Evolutionary conservation across 2,329 filamentous ascomycete genomes (phyloP), one percentile per base, ranked within the genome.

Genomic region (Orbilia quercus): DNA sequence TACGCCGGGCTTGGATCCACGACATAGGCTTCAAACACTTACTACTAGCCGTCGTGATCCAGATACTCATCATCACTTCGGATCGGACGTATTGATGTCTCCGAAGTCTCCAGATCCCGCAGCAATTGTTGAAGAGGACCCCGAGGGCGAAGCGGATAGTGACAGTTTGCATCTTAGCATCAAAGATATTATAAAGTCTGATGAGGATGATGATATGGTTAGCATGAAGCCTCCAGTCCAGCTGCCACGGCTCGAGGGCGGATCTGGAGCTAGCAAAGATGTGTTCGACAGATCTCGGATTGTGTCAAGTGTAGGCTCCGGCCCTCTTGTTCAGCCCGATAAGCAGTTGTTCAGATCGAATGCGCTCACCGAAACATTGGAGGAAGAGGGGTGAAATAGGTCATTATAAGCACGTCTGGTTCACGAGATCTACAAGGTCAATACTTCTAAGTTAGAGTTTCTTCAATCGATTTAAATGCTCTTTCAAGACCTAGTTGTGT

Each of bases 31-130:
- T 4, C 44, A 57, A 14, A 40, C 25, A 5, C 18, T 55, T 20
- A 42, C 60, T 5, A 64, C 16, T 11, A 65, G 50, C 20, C 18
- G 28, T 14, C 36, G 36, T 16, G 36, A 40, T 40, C 38, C 48
- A 31, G 60, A 57, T 34, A 55, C 60, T 1, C 59, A 64, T 4
- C 48, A 22, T n/a, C 42, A 65, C 48, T 55, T 65, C 14, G 50
- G 50, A 3, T 47, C 50, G 5, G 60, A 55, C n/a, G 18, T 57
- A 18, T 4, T 65, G 1, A 6, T 55, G 1, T 65, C 60, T 1
- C 60, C 60, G 5, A 50, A 65, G 20, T 48, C 34, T 12, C 60
- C 50, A 3, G 28, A 31, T n/a, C n/a, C n/a, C n/a, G 31, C 18
- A 20, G 48, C 45, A 16, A 42, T 36, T 1, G 60, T 55, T 6